These are phyloP conservation scores for Globisporangium uncinulatum DNA, from an alignment of 352 stramenopile genomes.

Conservation along the genomic window DNA sequence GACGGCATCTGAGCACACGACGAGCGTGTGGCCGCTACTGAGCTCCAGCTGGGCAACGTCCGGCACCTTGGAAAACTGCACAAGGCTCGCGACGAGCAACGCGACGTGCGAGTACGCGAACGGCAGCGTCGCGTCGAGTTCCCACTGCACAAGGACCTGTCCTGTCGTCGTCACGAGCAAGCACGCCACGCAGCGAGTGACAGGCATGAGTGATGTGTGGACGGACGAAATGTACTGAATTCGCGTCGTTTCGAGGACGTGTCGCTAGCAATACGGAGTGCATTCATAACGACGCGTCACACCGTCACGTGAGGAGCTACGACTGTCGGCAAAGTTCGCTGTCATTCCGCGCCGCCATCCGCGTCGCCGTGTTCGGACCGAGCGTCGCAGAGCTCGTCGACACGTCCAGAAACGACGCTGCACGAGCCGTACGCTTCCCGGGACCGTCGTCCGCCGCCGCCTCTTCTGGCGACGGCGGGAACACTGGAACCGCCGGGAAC, in stretches of 20 bases:
- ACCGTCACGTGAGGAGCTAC: not conserved
- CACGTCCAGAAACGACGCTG: slow-evolving; percentile 10
- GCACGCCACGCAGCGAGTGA: slow-evolving; percentile 23
- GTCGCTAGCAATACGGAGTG: not conserved
- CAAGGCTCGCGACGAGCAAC: slow-evolving; percentile 48
- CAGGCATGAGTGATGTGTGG: not conserved
- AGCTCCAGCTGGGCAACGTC: slow-evolving; percentile 32
- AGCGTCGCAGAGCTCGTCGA: slow-evolving; percentile 15
- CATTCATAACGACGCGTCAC: not conserved
- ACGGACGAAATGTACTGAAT: not conserved
- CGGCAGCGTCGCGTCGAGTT: slow-evolving; percentile 34
- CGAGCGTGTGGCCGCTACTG: slow-evolving; percentile 25
- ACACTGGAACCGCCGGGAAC: slow-evolving; percentile 21
- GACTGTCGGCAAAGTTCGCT: slow-evolving; percentile 34
- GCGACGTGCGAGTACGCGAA: slow-evolving; percentile 36
- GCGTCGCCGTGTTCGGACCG: slow-evolving; percentile 12
- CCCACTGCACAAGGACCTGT: slow-evolving; percentile 36
- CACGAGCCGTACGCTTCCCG: slow-evolving; percentile 15
- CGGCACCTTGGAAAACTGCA: slow-evolving; percentile 42
- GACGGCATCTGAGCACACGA: slow-evolving; percentile 29
- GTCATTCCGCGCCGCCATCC: slow-evolving; percentile 20
- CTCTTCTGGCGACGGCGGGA: slow-evolving; percentile 6
- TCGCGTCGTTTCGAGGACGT: not conserved
- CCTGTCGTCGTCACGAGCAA: slow-evolving; percentile 49
- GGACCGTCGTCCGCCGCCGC: not conserved